Conservation (phyloP, 257 asterid genomes). For the Ocimum tenuiflorum region DNA sequence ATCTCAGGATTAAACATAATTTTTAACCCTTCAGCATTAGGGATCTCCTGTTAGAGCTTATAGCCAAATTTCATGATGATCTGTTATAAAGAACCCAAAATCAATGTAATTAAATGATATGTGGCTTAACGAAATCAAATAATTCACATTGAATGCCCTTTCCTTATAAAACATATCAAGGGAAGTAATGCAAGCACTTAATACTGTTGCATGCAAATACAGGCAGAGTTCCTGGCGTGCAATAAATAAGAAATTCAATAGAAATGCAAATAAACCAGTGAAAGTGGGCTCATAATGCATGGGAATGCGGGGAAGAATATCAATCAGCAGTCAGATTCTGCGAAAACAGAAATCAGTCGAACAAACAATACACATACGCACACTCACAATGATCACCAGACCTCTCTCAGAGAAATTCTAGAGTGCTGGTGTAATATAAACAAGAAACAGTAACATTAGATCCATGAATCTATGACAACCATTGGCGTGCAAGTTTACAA, state of each 20-base stretch:
- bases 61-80: not conserved
- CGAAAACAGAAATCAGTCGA: not conserved
- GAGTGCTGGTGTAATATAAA: not conserved
- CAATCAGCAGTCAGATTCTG: not conserved
- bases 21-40: not conserved
- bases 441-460: not conserved
- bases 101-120: not conserved
- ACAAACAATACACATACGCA: not conserved
- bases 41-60: constrained; percentile 11
- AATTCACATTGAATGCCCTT: constrained; percentile 13
- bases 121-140: constrained; percentile 5
- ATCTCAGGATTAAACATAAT: constrained; percentile 14
- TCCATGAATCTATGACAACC: too few relatives aligned
- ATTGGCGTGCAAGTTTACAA: not conserved
- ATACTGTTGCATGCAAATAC: not conserved
- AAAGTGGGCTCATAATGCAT: not conserved
- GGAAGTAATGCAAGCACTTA: not conserved
- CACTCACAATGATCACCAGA: constrained; percentile 6
- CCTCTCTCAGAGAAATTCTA: not conserved
- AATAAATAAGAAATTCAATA: not conserved
- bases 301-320: not conserved
- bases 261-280: not conserved
- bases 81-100: not conserved
- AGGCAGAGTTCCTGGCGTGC: constrained; percentile 4
- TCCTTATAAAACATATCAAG: not conserved